Conservation (phyloP, 768 basidiomycete genomes). For the Auriscalpium orientale region DNA sequence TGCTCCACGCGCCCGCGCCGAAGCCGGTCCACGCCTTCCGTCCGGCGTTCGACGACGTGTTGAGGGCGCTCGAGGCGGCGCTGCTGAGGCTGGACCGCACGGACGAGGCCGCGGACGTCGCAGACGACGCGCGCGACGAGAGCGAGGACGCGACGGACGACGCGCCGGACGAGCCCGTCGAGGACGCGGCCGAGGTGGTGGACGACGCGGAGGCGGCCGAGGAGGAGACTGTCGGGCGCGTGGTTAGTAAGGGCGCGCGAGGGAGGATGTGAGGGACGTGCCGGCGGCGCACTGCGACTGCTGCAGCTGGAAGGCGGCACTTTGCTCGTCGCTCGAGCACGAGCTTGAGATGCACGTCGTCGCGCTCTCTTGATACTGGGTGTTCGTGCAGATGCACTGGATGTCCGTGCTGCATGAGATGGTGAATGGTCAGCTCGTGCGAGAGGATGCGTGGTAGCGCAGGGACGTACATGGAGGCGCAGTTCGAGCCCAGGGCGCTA, state of each 20-base stretch:
- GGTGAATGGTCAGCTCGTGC: not conserved
- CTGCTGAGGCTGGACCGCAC: not conserved
- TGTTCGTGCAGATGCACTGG: not conserved
- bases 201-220: not conserved
- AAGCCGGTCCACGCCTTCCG: not conserved
- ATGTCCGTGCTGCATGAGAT: not conserved
- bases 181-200: not conserved
- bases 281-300: not conserved
- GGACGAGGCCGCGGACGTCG: not conserved
- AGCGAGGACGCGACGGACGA: not conserved
- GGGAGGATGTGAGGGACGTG: not conserved
- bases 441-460: not conserved
- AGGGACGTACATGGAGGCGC: too few species aligned
- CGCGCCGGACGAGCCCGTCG: not conserved
- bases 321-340: not conserved
- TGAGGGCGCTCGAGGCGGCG: not conserved
- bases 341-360: not conserved
- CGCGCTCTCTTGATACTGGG: not conserved
- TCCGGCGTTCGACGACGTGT: not conserved
- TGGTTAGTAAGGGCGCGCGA: not conserved
- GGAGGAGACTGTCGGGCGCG: not conserved
- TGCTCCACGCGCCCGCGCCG: not conserved
- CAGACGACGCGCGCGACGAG: not conserved
- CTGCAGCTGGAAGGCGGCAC: not conserved
- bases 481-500: too few species aligned